Percentiles rank a stretch among this genome's conserved stretches.
These are phyloP conservation scores for Royoungia palumana DNA, from an alignment of 768 basidiomycete genomes.

Conservation along the genomic window DNA sequence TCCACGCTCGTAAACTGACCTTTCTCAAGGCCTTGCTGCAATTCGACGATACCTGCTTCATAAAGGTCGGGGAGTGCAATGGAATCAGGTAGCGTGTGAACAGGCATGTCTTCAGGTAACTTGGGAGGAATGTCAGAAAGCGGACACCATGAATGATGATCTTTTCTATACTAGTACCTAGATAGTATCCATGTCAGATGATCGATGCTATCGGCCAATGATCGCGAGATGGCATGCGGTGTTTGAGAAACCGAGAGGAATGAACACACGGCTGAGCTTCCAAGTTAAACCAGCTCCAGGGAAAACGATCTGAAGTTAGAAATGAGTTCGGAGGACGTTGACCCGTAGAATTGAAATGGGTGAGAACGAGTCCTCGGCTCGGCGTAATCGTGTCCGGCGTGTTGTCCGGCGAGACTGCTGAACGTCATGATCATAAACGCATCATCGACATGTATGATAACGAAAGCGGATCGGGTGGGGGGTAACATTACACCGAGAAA, in stretches of 20 bases:
- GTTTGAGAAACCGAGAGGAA: background rate
- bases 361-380: too few species aligned
- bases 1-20: constrained; percentile 59
- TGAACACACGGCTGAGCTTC: background rate
- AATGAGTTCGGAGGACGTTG: too few species aligned
- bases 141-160: background rate
- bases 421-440: too few species aligned
- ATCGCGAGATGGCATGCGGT: background rate
- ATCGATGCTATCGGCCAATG: background rate
- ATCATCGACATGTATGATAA: too few species aligned
- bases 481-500: too few species aligned
- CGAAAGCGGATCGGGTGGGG: too few species aligned
- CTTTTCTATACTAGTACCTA: background rate
- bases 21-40: constrained; percentile 50
- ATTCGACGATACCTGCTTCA: constrained; percentile 54
- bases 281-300: too few species aligned
- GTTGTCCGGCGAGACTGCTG: too few species aligned
- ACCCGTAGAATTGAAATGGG: too few species aligned
- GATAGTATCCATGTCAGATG: background rate
- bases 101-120: constrained; percentile 14
- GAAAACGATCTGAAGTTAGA: too few species aligned
- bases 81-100: background rate
- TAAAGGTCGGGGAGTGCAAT: constrained; percentile 54
- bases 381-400: too few species aligned
- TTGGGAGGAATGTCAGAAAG: constrained; percentile 4